Percentiles rank a stretch among this genome's conserved stretches.
These are phyloP conservation scores for Lagerstroemia speciosa DNA, from an alignment of 345 rosid genomes.

Conservation along the genomic window DNA sequence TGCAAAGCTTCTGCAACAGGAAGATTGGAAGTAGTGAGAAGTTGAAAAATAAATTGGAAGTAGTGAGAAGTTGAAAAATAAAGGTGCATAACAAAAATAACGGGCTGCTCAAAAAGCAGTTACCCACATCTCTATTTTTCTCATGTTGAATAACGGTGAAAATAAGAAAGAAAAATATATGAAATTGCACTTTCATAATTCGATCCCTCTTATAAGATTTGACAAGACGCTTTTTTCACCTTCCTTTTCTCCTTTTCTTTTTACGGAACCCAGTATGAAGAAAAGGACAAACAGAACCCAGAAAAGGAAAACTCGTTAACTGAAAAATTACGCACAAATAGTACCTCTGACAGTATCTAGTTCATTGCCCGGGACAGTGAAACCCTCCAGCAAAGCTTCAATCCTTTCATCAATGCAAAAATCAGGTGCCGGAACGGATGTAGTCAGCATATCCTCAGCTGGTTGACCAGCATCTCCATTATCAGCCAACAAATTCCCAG, in stretches of 20 bases:
- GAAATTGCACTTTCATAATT: background rate
- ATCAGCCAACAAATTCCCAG: slow-evolving; percentile 80
- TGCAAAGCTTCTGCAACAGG: slow-evolving; percentile 62
- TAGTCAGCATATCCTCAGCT: slow-evolving; percentile 26
- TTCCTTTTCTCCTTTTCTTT: background rate
- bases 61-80: background rate
- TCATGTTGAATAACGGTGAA: background rate
- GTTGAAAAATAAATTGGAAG: background rate
- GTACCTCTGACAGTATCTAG: slow-evolving; percentile 80
- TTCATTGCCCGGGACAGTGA: slow-evolving; percentile 65
- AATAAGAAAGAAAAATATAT: background rate
- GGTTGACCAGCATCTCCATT: slow-evolving; percentile 36
- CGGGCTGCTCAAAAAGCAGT: background rate
- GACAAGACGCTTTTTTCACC: background rate
- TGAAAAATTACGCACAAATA: background rate
- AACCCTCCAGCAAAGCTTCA: slow-evolving; percentile 63
- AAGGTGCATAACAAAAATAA: no score
- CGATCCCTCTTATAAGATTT: background rate
- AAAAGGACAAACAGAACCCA: slow-evolving; percentile 4
- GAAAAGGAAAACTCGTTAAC: background rate
- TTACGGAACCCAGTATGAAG: background rate
- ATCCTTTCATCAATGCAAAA: slow-evolving; percentile 68
- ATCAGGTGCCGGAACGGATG: slow-evolving; percentile 34
- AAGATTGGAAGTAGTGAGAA: slow-evolving; percentile 1
- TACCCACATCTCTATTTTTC: background rate